Base-by-base conservation (phyloP, 495 filamentous ascomycete species). In the Darksidea phi region DNA sequence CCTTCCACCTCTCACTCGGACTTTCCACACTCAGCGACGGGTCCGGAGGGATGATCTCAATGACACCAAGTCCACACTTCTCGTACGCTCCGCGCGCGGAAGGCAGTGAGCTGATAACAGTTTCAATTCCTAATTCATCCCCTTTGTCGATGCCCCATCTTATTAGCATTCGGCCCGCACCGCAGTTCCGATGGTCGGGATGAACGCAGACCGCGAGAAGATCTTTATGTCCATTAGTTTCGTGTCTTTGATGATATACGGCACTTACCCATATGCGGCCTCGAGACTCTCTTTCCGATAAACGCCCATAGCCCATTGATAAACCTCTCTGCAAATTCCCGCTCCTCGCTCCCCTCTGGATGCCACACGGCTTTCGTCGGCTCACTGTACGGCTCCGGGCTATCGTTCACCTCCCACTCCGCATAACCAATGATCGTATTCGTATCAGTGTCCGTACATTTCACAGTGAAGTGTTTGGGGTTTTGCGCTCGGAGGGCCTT, bases 141-240 rank as follows among this genome's bases (percentile, higher is more conserved):
- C 71, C 72, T 48, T 70, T 74, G 25, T 54, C 51, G 38, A 70
- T 73, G 0, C 73, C 73, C 75, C 72, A 75, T 24, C 69, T 47
- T 59, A 75, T 70, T 1, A 77, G 65, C 47, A 73, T 54, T 21
- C 71, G 65, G 0, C 71, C 75, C 13, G 73, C 69, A 0, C 75
- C 71, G 4, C 53, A 61, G 0, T 71, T 65, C 6, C 64, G 59
- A 36, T 67, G 50, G 1, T 17, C 45, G 4, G 26, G 61, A 38
- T 46, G 6, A 0, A 63, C 61, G 37, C 49, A 25, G n/a, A 63
- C n/a, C 23, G 61, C 56, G 12, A 34, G 46, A 0, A 63, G 61
- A 53, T 63, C 53, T 69, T 32, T 32, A n/a, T 10, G 28, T 3
- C 28, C 28, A 32, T 32, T n/a, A 17, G 32, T 20, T 5, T 38